Evolutionary conservation across 2,329 filamentous ascomycete genomes (phyloP).

Genomic region (Alternaria postmessia): DNA sequence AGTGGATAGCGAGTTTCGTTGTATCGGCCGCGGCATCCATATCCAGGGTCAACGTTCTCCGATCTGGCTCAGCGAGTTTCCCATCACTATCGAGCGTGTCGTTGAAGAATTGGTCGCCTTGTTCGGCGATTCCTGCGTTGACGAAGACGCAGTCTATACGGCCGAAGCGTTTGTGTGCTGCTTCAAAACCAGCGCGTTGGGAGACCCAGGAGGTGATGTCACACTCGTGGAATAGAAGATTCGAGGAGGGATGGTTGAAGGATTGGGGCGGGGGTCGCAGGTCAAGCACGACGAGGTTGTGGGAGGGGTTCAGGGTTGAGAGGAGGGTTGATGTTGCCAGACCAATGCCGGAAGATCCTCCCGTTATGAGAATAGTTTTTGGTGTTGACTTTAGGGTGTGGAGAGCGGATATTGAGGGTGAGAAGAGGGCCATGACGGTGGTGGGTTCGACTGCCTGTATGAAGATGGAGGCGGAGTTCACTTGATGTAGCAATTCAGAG

Average conservation of each 20-base stretch:
- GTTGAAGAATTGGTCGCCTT: constrained; percentile 60
- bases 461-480: neutral
- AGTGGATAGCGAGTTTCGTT: constrained; percentile 58
- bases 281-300: constrained; percentile 55
- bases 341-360: constrained; percentile 53
- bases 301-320: constrained; percentile 47
- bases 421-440: constrained; percentile 35
- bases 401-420: constrained; percentile 29
- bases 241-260: constrained; percentile 37
- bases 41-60: constrained; percentile 56
- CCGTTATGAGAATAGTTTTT: constrained; percentile 52
- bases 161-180: constrained; percentile 53
- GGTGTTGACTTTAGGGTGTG: constrained; percentile 33
- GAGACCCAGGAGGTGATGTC: constrained; percentile 57
- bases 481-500: neutral
- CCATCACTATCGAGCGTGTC: constrained; percentile 54
- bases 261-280: constrained; percentile 46
- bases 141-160: constrained; percentile 59
- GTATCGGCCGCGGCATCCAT: constrained; percentile 58
- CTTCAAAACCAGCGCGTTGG: constrained; percentile 56
- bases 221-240: constrained; percentile 51
- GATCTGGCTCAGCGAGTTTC: constrained; percentile 56
- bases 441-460: neutral
- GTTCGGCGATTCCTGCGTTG: constrained; percentile 60
- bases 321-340: constrained; percentile 53